Conservation (phyloP, 306 rosid genomes). For the Quercus bicolor region DNA sequence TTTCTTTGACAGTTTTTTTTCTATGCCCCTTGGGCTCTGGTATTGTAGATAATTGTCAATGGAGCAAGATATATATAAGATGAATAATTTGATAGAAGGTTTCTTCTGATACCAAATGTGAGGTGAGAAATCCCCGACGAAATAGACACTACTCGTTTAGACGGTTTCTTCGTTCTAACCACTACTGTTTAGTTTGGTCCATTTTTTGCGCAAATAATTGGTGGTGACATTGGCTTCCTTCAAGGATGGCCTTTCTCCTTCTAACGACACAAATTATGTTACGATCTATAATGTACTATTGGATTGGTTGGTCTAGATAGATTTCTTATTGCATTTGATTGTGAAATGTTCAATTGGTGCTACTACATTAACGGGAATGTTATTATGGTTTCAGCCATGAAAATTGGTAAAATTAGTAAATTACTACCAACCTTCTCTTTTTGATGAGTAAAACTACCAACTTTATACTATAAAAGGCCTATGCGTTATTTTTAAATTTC, state of each 20-base stretch:
- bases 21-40: conserved; percentile 22
- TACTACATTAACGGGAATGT: too few species aligned
- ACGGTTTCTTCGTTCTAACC: not conserved
- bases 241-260: not conserved
- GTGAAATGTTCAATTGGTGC: too few species aligned
- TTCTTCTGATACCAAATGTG: conserved; percentile 23
- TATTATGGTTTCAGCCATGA: too few species aligned
- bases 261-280: too few species aligned
- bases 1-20: not conserved
- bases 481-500: too few species aligned
- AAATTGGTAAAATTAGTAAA: too few species aligned
- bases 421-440: too few species aligned
- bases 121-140: conserved; percentile 15
- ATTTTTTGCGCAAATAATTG: not conserved
- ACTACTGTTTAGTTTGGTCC: not conserved
- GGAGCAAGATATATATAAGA: conserved; percentile 10
- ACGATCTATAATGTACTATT: too few species aligned
- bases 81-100: not conserved
- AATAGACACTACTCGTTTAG: not conserved
- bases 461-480: too few species aligned
- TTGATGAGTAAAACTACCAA: too few species aligned
- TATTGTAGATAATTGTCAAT: not conserved
- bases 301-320: too few species aligned
- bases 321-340: too few species aligned
- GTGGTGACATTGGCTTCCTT: conserved; percentile 24